phyloP scores from a whole-genome alignment of 169 alveolate species.

The Babesia bigemina region DNA sequence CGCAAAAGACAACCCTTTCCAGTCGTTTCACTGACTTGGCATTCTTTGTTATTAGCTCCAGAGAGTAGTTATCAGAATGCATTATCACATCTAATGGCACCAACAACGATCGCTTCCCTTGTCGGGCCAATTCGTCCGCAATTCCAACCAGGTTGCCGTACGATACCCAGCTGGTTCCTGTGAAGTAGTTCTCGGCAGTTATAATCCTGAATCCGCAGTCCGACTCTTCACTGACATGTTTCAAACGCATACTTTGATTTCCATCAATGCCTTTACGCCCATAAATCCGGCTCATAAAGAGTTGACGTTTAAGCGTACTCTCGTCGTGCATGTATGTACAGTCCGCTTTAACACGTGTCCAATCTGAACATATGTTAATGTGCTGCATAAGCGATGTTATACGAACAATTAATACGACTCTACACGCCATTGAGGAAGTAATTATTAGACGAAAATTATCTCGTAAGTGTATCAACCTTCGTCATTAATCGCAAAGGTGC shows the following conservation, averaged over 20 bases:
- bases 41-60: neutral
- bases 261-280: neutral
- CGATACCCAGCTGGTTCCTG: conserved; percentile 3
- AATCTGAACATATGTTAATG: conserved; percentile 18
- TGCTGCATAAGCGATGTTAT: neutral
- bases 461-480: neutral
- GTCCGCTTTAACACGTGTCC: conserved; percentile 16
- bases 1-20: conserved; percentile 20
- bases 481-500: neutral
- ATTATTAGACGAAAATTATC: neutral
- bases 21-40: neutral
- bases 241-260: neutral
- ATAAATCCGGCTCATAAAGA: conserved; percentile 17
- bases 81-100: conserved; percentile 5
- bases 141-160: conserved; percentile 13
- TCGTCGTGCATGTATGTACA: conserved; percentile 29
- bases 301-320: conserved; percentile 13
- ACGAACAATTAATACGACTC: too few relatives aligned
- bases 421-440: neutral
- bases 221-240: neutral
- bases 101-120: neutral
- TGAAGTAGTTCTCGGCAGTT: conserved; percentile 1
- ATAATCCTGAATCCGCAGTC: neutral
- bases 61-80: neutral
- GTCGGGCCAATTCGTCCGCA: neutral